These are phyloP conservation scores for Fusarium pininemorale DNA, from an alignment of 2,329 filamentous ascomycete genomes.

Conservation along the genomic window DNA sequence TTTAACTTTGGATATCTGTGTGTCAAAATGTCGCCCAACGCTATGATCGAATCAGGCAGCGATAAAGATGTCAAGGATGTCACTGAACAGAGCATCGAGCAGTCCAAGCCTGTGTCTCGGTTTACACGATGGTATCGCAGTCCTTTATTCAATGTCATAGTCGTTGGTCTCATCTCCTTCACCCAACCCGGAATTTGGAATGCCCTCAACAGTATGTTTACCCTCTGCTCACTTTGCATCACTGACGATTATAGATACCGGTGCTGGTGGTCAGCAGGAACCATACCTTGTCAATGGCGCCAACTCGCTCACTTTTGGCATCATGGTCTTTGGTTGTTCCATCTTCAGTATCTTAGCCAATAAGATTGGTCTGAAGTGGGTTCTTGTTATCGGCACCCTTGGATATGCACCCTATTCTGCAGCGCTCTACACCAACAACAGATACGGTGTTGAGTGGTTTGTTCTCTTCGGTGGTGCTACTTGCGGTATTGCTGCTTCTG, in stretches of 20 bases:
- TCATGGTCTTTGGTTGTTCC: constrained; percentile 57
- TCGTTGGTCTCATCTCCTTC: constrained; percentile 63
- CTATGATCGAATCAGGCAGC: constrained; percentile 14
- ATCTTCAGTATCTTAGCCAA: constrained; percentile 57
- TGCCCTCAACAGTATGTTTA: constrained; percentile 56
- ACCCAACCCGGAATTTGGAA: constrained; percentile 63
- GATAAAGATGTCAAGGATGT: constrained; percentile 30
- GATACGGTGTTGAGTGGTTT: constrained; percentile 62
- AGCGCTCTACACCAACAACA: constrained; percentile 60
- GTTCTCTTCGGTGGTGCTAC: constrained; percentile 59
- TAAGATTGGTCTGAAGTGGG: constrained; percentile 58
- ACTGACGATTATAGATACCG: constrained; percentile 47
- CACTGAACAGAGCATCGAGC: constrained; percentile 15
- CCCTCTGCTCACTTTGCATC: accelerated
- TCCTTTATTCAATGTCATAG: constrained; percentile 59
- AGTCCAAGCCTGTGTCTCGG: constrained; percentile 32
- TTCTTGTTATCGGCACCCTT: constrained; percentile 55
- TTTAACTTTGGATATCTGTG: background rate
- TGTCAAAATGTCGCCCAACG: constrained; percentile 21
- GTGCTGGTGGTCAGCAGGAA: constrained; percentile 62
- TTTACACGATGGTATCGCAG: constrained; percentile 40
- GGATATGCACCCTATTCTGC: constrained; percentile 61
- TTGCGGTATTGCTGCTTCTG: constrained; percentile 59
- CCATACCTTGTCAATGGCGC: constrained; percentile 54
- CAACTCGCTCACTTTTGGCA: constrained; percentile 43